These are phyloP conservation scores for Amanita pseudoporphyria DNA, from an alignment of 768 basidiomycete genomes.

Conservation along the genomic window DNA sequence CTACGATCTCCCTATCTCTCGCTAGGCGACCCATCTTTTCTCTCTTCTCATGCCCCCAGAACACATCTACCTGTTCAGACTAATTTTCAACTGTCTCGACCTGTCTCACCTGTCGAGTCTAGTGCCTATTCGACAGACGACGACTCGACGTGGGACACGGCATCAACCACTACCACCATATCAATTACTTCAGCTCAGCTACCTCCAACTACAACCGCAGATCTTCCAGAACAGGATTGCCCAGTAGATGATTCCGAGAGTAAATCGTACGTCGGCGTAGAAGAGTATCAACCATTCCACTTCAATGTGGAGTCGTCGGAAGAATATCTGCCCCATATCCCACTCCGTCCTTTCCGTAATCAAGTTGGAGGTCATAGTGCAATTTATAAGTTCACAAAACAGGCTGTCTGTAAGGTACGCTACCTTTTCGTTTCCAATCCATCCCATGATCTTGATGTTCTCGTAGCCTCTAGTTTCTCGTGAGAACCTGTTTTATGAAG, in stretches of 20 bases:
- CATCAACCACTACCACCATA: constrained; percentile 50
- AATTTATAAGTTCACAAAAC: constrained; percentile 96
- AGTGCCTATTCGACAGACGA: constrained; percentile 51
- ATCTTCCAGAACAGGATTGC: neutral
- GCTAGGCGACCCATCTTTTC: constrained; percentile 19
- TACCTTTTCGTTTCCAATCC: constrained; percentile 13
- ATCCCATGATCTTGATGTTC: constrained; percentile 12
- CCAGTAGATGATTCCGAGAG: neutral
- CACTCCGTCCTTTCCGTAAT: constrained; percentile 90
- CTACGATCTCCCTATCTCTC: constrained; percentile 37
- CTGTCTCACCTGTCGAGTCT: constrained; percentile 25
- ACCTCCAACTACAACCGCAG: neutral
- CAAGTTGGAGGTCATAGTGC: constrained; percentile 97
- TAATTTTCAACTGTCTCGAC: constrained; percentile 12
- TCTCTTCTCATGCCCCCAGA: neutral
- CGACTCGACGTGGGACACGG: constrained; percentile 69
- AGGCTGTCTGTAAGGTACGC: constrained; percentile 96
- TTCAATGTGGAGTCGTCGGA: constrained; percentile 38
- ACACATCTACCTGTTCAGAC: constrained; percentile 1
- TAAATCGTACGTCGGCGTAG: neutral
- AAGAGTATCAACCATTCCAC: constrained; percentile 18
- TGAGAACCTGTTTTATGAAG: constrained; percentile 97
- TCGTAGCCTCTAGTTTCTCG: constrained; percentile 87
- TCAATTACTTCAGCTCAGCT: constrained; percentile 44
- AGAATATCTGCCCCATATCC: constrained; percentile 75